Conservation (phyloP, 108 stramenopile species). For the Cyclotella cryptica region DNA sequence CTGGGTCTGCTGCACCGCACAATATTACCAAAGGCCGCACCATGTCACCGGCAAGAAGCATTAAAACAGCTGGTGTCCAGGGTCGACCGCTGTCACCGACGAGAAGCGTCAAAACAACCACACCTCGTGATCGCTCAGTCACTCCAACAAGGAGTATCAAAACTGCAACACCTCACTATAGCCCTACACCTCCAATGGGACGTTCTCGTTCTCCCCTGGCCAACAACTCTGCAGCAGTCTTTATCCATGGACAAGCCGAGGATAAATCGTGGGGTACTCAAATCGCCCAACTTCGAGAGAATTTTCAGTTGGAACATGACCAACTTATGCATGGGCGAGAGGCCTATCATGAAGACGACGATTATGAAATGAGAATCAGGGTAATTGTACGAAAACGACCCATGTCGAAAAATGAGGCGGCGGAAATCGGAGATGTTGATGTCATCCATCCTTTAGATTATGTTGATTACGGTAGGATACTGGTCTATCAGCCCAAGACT, state of each 20-base stretch:
- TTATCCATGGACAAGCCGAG: slow-evolving; percentile 54
- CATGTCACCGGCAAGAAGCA: slow-evolving; percentile 3
- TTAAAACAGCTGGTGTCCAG: not conserved
- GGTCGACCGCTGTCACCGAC: slow-evolving; percentile 15
- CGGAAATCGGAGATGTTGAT: slow-evolving; percentile 74
- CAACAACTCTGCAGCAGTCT: slow-evolving; percentile 39
- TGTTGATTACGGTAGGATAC: slow-evolving; percentile 71
- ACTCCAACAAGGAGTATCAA: slow-evolving; percentile 6
- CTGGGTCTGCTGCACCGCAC: no score
- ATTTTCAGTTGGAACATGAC: slow-evolving; percentile 63
- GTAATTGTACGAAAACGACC: slow-evolving; percentile 93
- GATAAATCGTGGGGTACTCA: slow-evolving; percentile 73
- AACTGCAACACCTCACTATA: not conserved
- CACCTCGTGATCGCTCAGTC: not conserved
- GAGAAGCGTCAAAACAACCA: not conserved
- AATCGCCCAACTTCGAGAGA: slow-evolving; percentile 65
- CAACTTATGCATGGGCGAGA: slow-evolving; percentile 40
- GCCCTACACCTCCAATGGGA: not conserved
- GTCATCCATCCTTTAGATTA: slow-evolving; percentile 84
- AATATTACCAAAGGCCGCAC: not conserved
- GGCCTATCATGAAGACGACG: slow-evolving; percentile 39
- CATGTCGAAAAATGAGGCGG: slow-evolving; percentile 70
- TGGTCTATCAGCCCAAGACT: slow-evolving; percentile 97
- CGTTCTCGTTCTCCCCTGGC: not conserved
- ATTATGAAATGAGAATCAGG: slow-evolving; percentile 85